Evolutionary conservation across 768 basidiomycete species (phyloP), one percentile per base, ranked within the genome.

Genomic region (Suillus subaureus): DNA sequence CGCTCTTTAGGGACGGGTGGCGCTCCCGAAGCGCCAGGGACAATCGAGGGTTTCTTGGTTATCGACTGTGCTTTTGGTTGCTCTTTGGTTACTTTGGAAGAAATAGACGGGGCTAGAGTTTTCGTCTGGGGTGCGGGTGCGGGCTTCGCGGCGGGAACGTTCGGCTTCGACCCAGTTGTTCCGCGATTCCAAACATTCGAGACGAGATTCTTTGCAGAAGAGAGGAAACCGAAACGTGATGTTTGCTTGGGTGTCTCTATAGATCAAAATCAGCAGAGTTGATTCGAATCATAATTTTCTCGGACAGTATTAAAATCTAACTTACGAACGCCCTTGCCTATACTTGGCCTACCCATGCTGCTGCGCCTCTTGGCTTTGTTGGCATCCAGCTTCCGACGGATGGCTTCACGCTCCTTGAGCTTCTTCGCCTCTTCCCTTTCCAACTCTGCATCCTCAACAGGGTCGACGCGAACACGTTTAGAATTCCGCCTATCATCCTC

Each of bases 121-220:
- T 37, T 28, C 12, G 39, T 40, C 26, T 40, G 39, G 61, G 60
- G 67, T 64, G 65, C 65, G 57, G 62, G 65, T 49, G 67, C 63
- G 6, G 74, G 52, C 65, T 77, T 81, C 45, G 74, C 67, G 23
- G 72, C 69, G 11, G 75, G 72, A 18, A 76, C 69, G 43, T 63
- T 75, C 6, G 77, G 70, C 60, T 73, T 79, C 21, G 73, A 71
- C 8, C 74, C 74, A 4, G 72, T 72, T 18, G 74, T 78, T 31
- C 83, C 85, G 68, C 89, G 81, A 69, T 86, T 87, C 90, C 90
- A 93, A 1, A 93, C 90, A 68, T 84, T 90, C 70, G 83, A 81
- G 5, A 93, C 91, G 4, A 93, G 78, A 0, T 85, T 84, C 73
- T 91, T 93, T 9, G 92, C 88, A 26, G 82, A 79, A 9, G 88